Base-by-base conservation (phyloP, 2,329 filamentous ascomycete genomes). In the Fusarium circinatum region DNA sequence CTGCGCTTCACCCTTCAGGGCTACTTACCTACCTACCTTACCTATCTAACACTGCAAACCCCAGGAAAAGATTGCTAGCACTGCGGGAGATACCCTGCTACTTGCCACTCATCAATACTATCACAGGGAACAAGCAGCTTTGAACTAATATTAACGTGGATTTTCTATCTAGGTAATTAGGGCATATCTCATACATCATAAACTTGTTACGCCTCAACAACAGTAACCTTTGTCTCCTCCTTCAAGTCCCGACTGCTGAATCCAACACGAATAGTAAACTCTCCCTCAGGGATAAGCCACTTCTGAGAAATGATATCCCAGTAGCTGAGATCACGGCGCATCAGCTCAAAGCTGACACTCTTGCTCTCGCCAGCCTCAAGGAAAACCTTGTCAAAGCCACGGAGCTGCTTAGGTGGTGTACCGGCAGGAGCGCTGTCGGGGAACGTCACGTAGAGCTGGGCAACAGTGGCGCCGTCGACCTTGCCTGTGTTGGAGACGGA, bases 391-490 rank as follows among this genome's bases (percentile, higher is more conserved):
- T 87, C 84, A 64, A 90, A 90, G 55, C 82, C 87, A 71, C 87
- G 82, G 12, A 89, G 83, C 74, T 86, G 84, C 55, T 81, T 81
- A 9, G 85, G 81, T 0, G 89, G 89, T 15, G 88, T 89, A 54
- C 81, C 82, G 8, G 79, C 65, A 22, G 82, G 70, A n/a, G 83
- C 71, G 56, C 78, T 78, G 26, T 78, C 78, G 47, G 84, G 82
- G 79, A 86, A 81, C 10, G 76, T 72, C n/a, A 90, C 78, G 76
- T 91, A 91, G 3, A 91, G 80, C 79, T 91, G 89, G 6, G 86
- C 81, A 2, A 90, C 86, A 15, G 86, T 83, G 5, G 84, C 84
- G 32, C 87, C 89, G 28, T 80, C 76, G 1, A 88, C 78, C 3
- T 75, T 66, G 24, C 89, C 89, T 0, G 85, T 87, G 81, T 91